These are phyloP conservation scores for Populus euphratica DNA, from an alignment of 345 rosid genomes.

Conservation along the genomic window DNA sequence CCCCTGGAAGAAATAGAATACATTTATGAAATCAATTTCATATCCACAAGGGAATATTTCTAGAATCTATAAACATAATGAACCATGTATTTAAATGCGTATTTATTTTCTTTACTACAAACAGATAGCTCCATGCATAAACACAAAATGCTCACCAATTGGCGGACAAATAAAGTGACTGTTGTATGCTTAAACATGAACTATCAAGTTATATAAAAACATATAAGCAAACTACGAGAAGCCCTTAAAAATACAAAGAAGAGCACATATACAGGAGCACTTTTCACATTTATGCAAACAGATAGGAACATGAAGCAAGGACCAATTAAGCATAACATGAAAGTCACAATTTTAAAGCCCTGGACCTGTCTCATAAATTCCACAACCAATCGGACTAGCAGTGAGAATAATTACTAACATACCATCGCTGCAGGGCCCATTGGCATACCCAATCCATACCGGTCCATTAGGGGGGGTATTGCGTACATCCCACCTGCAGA, in stretches of 20 bases:
- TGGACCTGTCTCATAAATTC: background rate
- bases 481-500: constrained; percentile 75
- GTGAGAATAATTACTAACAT: constrained; percentile 22
- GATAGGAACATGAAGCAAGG: too few species aligned
- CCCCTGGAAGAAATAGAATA: constrained; percentile 42
- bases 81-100: background rate
- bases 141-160: background rate
- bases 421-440: constrained; percentile 87
- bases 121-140: background rate
- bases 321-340: background rate
- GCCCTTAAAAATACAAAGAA: background rate
- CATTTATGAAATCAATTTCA: background rate
- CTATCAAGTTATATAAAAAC: background rate
- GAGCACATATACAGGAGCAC: background rate
- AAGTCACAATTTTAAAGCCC: background rate
- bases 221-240: background rate
- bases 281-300: background rate
- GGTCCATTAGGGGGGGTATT: constrained; percentile 85
- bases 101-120: background rate
- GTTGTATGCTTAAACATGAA: background rate
- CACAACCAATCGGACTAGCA: background rate
- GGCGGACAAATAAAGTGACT: background rate
- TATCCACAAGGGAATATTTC: background rate
- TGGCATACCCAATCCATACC: constrained; percentile 81
- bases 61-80: background rate